Conservation (phyloP, 306 rosid species). For the Cucumis melo region DNA sequence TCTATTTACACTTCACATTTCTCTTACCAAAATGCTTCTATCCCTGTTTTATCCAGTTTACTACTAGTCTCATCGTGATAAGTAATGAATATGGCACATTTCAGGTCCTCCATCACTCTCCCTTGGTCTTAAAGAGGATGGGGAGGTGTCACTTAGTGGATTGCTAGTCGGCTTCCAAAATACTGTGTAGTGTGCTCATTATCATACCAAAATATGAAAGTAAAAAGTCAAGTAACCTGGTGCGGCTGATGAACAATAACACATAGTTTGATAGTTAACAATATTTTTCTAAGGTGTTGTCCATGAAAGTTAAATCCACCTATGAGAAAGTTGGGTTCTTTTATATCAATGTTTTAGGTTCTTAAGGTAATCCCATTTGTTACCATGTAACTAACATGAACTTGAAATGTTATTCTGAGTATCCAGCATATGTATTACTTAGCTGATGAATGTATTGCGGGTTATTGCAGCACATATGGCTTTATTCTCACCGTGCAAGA, state of each 20-base stretch:
- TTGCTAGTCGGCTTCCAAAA: background rate
- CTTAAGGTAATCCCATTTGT: background rate
- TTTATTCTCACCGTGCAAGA: slow-evolving; percentile 85
- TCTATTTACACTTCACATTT: background rate
- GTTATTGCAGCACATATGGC: slow-evolving; percentile 76
- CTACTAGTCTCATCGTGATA: background rate
- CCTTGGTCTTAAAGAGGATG: background rate
- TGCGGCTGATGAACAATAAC: background rate
- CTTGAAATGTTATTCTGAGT: background rate
- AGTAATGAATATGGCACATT: background rate
- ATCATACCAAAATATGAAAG: background rate
- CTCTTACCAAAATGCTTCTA: background rate
- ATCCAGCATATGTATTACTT: background rate
- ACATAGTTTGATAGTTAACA: background rate
- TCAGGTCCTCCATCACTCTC: background rate
- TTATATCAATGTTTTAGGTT: background rate
- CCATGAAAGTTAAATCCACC: background rate
- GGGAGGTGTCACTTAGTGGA: background rate
- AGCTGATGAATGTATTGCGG: slow-evolving; percentile 12
- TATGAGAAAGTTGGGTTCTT: background rate
- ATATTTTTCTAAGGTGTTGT: background rate
- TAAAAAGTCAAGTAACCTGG: background rate
- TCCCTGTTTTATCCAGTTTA: background rate
- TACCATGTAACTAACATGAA: background rate
- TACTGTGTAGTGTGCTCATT: background rate